These are phyloP conservation scores for Stellera chamaejasme DNA, from an alignment of 345 rosid genomes.

Conservation along the genomic window DNA sequence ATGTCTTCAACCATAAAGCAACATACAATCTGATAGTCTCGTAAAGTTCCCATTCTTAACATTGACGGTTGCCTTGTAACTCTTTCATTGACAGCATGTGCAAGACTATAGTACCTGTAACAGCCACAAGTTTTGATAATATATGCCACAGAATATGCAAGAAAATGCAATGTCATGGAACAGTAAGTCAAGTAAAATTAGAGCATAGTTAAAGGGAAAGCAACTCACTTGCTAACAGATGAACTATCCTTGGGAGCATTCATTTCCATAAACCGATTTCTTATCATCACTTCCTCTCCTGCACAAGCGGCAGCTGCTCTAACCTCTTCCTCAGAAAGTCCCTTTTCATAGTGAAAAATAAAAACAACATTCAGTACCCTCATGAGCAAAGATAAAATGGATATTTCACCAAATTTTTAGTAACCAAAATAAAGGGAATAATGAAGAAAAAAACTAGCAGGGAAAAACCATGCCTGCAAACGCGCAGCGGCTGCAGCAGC, in stretches of 20 bases:
- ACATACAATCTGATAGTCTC: conserved; percentile 99
- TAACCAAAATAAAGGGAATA: neutral
- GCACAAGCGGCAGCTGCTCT: conserved; percentile 93
- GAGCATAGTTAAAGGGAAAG: conserved; percentile 6
- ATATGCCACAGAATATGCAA: neutral
- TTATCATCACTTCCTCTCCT: conserved; percentile 93
- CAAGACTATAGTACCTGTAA: conserved; percentile 85
- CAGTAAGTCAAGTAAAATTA: conserved; percentile 4
- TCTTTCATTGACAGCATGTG: conserved; percentile 96
- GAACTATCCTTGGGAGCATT: conserved; percentile 91
- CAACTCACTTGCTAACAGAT: conserved; percentile 88
- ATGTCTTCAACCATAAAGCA: conserved; percentile 14
- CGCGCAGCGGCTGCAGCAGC: conserved; percentile 90
- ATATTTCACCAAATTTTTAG: conserved; percentile 1
- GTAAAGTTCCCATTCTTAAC: conserved; percentile 86
- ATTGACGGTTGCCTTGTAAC: conserved; percentile 91
- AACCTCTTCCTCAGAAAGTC: conserved; percentile 98
- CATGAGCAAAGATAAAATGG: conserved; percentile 1
- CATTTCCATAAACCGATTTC: conserved; percentile 92
- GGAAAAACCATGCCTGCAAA: conserved; percentile 49
- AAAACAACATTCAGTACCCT: conserved; percentile 14
- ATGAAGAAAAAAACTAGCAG: neutral
- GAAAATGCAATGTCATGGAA: neutral
- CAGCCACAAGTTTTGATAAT: conserved; percentile 3
- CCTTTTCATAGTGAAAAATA: conserved; percentile 40